A percentile compares a stretch with the other conserved stretches of the same genome.
Conservation (phyloP, 371 early-diverging fungal species). For the Saksenaea oblongispora region DNA sequence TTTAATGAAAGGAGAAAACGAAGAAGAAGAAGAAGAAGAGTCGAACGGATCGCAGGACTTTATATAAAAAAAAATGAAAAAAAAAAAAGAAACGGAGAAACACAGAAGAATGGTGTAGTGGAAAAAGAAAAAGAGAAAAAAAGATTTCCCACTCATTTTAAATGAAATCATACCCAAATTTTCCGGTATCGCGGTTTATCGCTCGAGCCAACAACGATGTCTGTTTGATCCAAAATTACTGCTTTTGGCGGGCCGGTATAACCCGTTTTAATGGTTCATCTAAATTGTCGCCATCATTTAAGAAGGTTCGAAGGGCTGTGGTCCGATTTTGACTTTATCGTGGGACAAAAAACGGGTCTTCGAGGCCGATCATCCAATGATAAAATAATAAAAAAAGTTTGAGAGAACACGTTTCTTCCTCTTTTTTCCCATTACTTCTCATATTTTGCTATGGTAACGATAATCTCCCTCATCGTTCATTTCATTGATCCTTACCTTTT, state of each 20-base stretch:
- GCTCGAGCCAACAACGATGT: conserved; percentile 3
- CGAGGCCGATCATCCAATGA: not conserved
- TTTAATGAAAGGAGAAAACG: conserved; percentile 9
- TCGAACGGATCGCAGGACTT: not conserved
- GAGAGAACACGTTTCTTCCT: not conserved
- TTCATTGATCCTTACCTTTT: conserved; percentile 1
- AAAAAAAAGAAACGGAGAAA: not conserved
- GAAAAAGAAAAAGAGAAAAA: not conserved
- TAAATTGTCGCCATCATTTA: conserved; percentile 5
- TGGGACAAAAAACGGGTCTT: conserved; percentile 6
- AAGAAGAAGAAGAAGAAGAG: conserved; percentile 12
- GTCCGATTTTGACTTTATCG: conserved; percentile 2
- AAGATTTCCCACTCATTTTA: not conserved
- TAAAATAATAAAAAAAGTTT: not conserved
- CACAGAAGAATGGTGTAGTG: not conserved
- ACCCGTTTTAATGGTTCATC: conserved; percentile 1
- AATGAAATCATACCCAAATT: not conserved
- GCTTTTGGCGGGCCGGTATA: not conserved
- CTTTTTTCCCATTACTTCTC: conserved; percentile 1
- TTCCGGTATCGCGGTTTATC: not conserved
- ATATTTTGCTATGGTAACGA: conserved; percentile 2
- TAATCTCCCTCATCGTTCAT: not conserved
- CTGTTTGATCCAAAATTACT: conserved; percentile 2
- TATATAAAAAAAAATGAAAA: not conserved
- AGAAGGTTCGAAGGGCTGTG: conserved; percentile 7